A percentile compares a stretch with the other conserved stretches of the same genome.
Evolutionary conservation across 306 rosid genomes (phyloP).

Genomic region (Abrus precatorius): DNA sequence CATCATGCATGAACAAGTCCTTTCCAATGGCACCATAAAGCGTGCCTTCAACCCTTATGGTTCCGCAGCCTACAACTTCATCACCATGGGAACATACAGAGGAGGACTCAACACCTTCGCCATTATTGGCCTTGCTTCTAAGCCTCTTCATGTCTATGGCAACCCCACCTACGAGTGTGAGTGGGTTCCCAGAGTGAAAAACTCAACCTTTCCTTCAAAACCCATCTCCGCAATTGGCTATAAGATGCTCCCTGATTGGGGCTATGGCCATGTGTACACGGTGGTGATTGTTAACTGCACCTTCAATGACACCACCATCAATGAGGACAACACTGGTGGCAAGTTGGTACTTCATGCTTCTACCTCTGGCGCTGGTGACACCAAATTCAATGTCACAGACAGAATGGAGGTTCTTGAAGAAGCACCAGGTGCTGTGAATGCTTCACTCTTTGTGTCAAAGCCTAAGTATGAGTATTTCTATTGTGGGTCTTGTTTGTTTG

Average conservation of each 20-base stretch:
- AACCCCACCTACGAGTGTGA: constrained; percentile 73
- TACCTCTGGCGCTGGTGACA: constrained; percentile 77
- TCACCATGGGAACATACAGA: constrained; percentile 83
- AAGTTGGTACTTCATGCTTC: constrained; percentile 67
- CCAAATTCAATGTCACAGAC: constrained; percentile 66
- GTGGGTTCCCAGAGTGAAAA: constrained; percentile 54
- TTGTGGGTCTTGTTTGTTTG: constrained; percentile 83
- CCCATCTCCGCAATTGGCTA: constrained; percentile 56
- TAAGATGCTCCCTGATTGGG: constrained; percentile 92
- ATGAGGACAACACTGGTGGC: constrained; percentile 77
- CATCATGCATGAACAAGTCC: constrained; percentile 42
- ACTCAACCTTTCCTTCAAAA: background rate
- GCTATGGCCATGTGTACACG: constrained; percentile 85
- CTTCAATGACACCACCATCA: constrained; percentile 57
- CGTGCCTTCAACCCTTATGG: constrained; percentile 75
- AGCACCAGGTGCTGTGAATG: constrained; percentile 52
- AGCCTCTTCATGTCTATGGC: constrained; percentile 78
- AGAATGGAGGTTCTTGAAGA: constrained; percentile 65
- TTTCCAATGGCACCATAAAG: constrained; percentile 56
- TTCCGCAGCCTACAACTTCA: constrained; percentile 77
- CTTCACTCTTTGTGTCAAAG: constrained; percentile 52
- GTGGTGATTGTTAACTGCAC: constrained; percentile 86
- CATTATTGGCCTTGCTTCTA: constrained; percentile 74
- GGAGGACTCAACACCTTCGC: constrained; percentile 87
- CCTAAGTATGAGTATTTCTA: constrained; percentile 78